Evolutionary conservation across 495 filamentous ascomycete species (phyloP).

Genomic region (Penicillium angulare): DNA sequence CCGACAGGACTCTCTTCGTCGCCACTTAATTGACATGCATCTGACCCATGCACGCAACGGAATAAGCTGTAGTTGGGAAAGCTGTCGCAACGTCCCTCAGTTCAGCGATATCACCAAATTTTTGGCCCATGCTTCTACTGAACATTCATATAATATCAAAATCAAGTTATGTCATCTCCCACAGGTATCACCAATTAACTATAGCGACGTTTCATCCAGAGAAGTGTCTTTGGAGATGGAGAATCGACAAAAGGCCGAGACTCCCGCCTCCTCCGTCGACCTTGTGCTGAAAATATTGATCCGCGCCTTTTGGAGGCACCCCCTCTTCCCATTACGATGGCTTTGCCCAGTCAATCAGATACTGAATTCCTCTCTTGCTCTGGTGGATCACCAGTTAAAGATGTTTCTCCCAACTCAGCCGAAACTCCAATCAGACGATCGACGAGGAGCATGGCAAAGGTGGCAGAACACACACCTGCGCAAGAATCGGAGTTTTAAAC

Average conservation of each 20-base stretch:
- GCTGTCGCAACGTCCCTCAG: constrained; percentile 17
- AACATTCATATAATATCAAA: constrained; percentile 24
- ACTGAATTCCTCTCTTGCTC: constrained; percentile 8
- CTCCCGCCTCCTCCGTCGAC: constrained; percentile 20
- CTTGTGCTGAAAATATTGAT: constrained; percentile 21
- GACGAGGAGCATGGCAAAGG: constrained; percentile 17
- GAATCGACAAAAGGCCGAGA: constrained; percentile 16
- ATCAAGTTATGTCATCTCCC: constrained; percentile 27
- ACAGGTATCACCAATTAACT: constrained; percentile 2
- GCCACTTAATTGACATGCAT: constrained; percentile 28
- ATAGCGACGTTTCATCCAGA: constrained; percentile 15
- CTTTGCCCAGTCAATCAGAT: constrained; percentile 1
- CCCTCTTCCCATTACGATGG: constrained; percentile 4
- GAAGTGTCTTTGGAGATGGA: constrained; percentile 18
- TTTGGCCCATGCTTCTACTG: constrained; percentile 23
- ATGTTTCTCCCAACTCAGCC: constrained; percentile 2
- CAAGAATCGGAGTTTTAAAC: constrained; percentile 2
- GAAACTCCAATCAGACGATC: constrained; percentile 12
- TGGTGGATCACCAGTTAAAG: constrained; percentile 10
- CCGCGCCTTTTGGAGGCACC: constrained; percentile 14
- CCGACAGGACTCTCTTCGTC: constrained; percentile 27
- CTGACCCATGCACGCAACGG: constrained; percentile 21
- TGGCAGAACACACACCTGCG: background rate
- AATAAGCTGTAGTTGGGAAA: constrained; percentile 29
- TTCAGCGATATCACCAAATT: constrained; percentile 28